A percentile compares a stretch with the other conserved stretches of the same genome.
Conservation (phyloP, 352 stramenopile species). For the Pythium phragmiticola region DNA sequence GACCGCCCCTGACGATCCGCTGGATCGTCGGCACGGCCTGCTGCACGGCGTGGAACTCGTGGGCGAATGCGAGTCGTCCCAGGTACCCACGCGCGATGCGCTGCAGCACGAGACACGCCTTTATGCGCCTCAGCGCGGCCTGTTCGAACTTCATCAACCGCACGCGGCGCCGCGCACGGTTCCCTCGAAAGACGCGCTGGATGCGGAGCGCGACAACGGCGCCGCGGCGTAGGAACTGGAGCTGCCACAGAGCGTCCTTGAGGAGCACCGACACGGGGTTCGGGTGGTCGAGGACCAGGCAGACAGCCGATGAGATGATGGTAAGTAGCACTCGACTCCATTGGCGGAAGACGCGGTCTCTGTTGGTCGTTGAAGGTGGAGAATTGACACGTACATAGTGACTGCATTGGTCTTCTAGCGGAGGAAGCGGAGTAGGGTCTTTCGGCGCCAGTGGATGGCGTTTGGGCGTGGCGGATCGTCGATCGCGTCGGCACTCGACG, state of each 20-base stretch:
- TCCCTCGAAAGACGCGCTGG: conserved; percentile 67
- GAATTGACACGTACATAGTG: conserved; percentile 11
- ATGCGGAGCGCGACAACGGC: conserved; percentile 55
- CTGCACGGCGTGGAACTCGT: conserved; percentile 35
- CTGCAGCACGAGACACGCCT: conserved; percentile 37
- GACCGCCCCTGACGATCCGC: conserved; percentile 44
- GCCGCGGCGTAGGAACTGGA: conserved; percentile 58
- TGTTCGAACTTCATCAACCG: conserved; percentile 37
- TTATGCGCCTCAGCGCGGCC: conserved; percentile 25
- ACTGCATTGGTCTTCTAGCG: background rate
- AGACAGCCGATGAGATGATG: background rate
- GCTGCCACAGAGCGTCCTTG: conserved; percentile 56
- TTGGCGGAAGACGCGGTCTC: background rate
- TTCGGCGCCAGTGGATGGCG: conserved; percentile 59
- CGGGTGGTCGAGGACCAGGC: conserved; percentile 26
- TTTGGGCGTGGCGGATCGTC: conserved; percentile 13
- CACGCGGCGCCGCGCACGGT: conserved; percentile 48
- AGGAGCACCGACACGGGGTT: conserved; percentile 44
- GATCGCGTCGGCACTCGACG: conserved; percentile 50
- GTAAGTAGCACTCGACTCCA: background rate
- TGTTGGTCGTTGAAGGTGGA: background rate
- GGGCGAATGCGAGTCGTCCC: conserved; percentile 38
- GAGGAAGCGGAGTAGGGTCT: conserved; percentile 32
- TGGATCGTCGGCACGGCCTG: conserved; percentile 53
- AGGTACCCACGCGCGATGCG: conserved; percentile 56